Conservation (phyloP, 768 basidiomycete genomes). For the Pilatotrama ljubarskyi region DNA sequence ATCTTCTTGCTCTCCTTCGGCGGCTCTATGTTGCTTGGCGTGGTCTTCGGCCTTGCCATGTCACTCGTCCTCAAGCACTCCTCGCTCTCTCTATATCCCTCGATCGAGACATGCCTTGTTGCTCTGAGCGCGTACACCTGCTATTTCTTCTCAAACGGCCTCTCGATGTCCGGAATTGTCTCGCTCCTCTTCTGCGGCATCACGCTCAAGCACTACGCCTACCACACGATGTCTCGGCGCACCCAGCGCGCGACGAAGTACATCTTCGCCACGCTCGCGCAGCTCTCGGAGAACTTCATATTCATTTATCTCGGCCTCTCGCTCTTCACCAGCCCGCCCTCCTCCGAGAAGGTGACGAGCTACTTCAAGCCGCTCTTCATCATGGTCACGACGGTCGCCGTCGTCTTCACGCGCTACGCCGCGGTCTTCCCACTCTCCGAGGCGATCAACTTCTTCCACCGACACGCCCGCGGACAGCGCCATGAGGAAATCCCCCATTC, state of each 20-base stretch:
- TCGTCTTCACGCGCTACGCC: slow-evolving; percentile 92
- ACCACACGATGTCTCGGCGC: slow-evolving; percentile 96
- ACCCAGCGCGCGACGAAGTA: slow-evolving; percentile 95
- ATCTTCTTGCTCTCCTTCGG: slow-evolving; percentile 96
- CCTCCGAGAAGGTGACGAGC: slow-evolving; percentile 70
- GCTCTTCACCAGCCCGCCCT: slow-evolving; percentile 88
- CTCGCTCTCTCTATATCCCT: slow-evolving; percentile 80
- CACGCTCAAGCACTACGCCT: slow-evolving; percentile 99
- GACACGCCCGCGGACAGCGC: slow-evolving; percentile 81
- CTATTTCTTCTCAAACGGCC: slow-evolving; percentile 98
- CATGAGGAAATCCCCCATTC: slow-evolving; percentile 93
- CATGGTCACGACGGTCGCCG: slow-evolving; percentile 85
- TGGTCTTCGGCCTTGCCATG: slow-evolving; percentile 86
- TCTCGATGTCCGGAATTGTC: slow-evolving; percentile 94
- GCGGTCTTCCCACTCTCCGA: slow-evolving; percentile 96
- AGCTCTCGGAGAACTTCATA: slow-evolving; percentile 97
- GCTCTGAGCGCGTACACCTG: slow-evolving; percentile 93
- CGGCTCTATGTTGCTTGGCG: slow-evolving; percentile 92
- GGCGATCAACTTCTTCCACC: slow-evolving; percentile 90
- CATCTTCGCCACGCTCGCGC: slow-evolving; percentile 91
- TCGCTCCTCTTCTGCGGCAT: slow-evolving; percentile 98
- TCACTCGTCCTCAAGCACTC: slow-evolving; percentile 95
- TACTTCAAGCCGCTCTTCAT: slow-evolving; percentile 97
- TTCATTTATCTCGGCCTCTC: slow-evolving; percentile 98
- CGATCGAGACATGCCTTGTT: slow-evolving; percentile 96